Percentiles rank a stretch among this genome's conserved stretches.
Conservation (phyloP, 1,284 basidiomycete genomes). For the Anthracocystis walkeri region DNA sequence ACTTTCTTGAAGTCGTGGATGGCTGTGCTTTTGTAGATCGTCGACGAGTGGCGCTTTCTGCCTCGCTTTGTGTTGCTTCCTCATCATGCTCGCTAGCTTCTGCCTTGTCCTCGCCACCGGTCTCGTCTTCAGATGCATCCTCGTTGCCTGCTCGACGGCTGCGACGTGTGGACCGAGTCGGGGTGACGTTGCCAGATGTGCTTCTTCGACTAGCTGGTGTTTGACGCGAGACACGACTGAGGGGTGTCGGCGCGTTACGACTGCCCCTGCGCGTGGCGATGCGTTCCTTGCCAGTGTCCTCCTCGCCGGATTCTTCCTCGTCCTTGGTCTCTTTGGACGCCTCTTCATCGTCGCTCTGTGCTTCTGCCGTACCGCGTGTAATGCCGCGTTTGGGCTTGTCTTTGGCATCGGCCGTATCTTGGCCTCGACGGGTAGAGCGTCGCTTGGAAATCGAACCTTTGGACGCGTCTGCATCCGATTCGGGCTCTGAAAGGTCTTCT, state of each 20-base stretch:
- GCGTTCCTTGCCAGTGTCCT: constrained; percentile 53
- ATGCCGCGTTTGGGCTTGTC: constrained; percentile 20
- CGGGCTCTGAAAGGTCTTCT: constrained; percentile 46
- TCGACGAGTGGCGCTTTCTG: constrained; percentile 26
- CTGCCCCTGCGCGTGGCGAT: constrained; percentile 33
- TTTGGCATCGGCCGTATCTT: constrained; percentile 15
- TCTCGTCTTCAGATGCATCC: constrained; percentile 35
- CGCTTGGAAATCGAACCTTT: constrained; percentile 31
- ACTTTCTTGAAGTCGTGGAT: constrained; percentile 7
- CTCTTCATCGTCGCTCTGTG: constrained; percentile 28
- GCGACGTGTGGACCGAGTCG: constrained; percentile 39
- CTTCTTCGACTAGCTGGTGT: constrained; percentile 20
- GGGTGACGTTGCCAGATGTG: constrained; percentile 40
- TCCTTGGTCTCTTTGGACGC: constrained; percentile 10
- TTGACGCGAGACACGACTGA: constrained; percentile 12
- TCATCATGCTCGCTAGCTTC: constrained; percentile 28
- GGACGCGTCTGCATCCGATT: constrained; percentile 34
- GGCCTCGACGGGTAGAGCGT: constrained; percentile 29
- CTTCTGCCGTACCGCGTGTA: constrained; percentile 35
- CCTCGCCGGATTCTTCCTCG: constrained; percentile 49
- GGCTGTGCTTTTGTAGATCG: constrained; percentile 20
- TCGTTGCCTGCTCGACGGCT: constrained; percentile 31
- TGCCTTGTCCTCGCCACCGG: constrained; percentile 18
- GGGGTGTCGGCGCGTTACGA: constrained; percentile 29
- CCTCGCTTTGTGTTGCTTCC: constrained; percentile 38